These are phyloP conservation scores for Penicillium samsonianum DNA, from an alignment of 495 filamentous ascomycete species.

Conservation along the genomic window DNA sequence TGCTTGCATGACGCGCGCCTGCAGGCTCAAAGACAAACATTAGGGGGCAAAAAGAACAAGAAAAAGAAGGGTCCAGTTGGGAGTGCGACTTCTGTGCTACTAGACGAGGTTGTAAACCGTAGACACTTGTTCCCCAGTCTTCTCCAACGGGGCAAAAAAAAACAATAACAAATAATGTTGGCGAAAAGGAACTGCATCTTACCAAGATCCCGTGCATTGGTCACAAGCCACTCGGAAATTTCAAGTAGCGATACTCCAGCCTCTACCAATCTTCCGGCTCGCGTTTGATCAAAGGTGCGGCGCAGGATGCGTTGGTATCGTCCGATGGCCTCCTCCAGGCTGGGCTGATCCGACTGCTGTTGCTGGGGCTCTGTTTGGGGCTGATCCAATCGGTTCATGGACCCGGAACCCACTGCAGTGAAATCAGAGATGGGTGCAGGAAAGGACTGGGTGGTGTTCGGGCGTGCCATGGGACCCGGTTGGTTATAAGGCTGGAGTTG, in stretches of 20 bases:
- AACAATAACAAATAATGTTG: not conserved
- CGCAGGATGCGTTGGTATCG: slow-evolving; percentile 73
- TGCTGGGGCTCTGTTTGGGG: slow-evolving; percentile 32
- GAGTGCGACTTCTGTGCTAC: slow-evolving; percentile 18
- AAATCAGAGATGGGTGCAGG: slow-evolving; percentile 56
- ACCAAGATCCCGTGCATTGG: slow-evolving; percentile 83
- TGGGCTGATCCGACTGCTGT: slow-evolving; percentile 33
- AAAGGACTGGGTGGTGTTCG: slow-evolving; percentile 54
- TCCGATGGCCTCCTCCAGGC: slow-evolving; percentile 65
- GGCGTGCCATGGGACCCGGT: slow-evolving; percentile 52
- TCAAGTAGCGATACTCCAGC: slow-evolving; percentile 72
- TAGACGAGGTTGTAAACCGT: slow-evolving; percentile 3
- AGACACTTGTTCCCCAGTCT: not conserved
- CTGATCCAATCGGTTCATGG: slow-evolving; percentile 39
- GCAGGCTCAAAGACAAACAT: slow-evolving; percentile 12
- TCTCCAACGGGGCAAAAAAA: not conserved
- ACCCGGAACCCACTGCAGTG: slow-evolving; percentile 36
- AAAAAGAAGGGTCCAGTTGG: slow-evolving; percentile 24
- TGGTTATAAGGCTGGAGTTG: slow-evolving; percentile 59
- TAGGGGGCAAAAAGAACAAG: slow-evolving; percentile 16
- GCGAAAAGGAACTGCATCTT: slow-evolving; percentile 45
- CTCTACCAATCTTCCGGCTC: slow-evolving; percentile 68
- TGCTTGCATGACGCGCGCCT: slow-evolving; percentile 27
- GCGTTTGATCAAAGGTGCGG: slow-evolving; percentile 73
- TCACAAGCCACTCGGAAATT: slow-evolving; percentile 83